These are phyloP conservation scores for Silene noctiflora DNA, from an alignment of 179 eudicot genomes.

Conservation along the genomic window DNA sequence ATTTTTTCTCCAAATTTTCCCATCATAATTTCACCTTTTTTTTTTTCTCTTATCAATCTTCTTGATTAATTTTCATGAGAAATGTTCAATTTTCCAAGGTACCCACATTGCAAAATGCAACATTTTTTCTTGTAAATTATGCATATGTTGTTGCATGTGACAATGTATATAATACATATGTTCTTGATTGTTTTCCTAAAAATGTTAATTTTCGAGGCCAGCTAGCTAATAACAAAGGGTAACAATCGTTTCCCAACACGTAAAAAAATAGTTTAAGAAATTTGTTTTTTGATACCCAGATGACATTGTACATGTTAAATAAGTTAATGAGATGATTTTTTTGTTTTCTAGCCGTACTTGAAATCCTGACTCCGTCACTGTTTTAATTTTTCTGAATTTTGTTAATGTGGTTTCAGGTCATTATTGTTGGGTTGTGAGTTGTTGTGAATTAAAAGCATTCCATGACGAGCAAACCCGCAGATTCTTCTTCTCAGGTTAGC, in stretches of 20 bases:
- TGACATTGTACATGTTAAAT: no score
- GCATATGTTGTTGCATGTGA: no score
- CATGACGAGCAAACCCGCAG: constrained; percentile 29
- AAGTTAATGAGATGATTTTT: no score
- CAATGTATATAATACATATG: no score
- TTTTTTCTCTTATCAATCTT: not conserved
- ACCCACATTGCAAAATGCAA: constrained; percentile 22
- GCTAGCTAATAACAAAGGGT: no score
- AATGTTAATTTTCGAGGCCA: no score
- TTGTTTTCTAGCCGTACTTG: no score
- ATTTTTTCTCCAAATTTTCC: not conserved
- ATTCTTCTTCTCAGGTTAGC: constrained; percentile 28
- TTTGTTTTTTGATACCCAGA: no score
- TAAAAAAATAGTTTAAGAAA: no score
- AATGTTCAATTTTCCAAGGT: constrained; percentile 26
- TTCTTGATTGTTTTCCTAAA: no score
- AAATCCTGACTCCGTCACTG: no score
- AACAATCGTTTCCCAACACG: no score
- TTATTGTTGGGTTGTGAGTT: constrained; percentile 13
- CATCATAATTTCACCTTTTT: constrained; percentile 1
- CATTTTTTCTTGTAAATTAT: not conserved
- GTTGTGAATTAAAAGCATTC: constrained; percentile 25
- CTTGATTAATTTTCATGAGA: not conserved
- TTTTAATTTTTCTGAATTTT: not conserved
- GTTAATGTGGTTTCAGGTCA: constrained; percentile 19